Evolutionary conservation across 2,329 filamentous ascomycete genomes (phyloP).

Genomic region (Pseudopithomyces maydicus): DNA sequence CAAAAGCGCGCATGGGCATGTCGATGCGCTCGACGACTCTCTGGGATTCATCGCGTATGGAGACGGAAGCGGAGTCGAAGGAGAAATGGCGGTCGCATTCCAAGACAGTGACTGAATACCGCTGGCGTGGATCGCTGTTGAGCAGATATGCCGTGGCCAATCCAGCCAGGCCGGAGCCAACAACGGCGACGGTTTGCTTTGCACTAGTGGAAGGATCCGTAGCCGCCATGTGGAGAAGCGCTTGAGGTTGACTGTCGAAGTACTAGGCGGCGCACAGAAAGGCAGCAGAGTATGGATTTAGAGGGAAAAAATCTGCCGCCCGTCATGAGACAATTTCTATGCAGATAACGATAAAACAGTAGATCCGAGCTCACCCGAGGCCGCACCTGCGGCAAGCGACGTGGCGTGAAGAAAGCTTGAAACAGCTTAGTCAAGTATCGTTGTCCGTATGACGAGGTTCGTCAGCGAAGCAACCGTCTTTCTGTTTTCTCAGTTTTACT

Average conservation of each 20-base stretch:
- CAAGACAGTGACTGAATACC: constrained; percentile 52
- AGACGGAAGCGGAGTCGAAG: constrained; percentile 52
- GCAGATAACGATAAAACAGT: no score
- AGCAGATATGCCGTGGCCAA: constrained; percentile 54
- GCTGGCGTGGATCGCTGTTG: constrained; percentile 43
- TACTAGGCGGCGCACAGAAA: not conserved
- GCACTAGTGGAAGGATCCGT: not conserved
- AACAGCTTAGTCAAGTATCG: no score
- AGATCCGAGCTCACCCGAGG: no score
- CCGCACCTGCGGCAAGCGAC: no score
- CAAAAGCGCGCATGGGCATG: constrained; percentile 59
- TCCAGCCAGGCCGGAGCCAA: constrained; percentile 58
- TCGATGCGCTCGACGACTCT: constrained; percentile 47
- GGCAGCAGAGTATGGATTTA: no score
- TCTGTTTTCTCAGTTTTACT: no score
- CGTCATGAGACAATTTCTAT: no score
- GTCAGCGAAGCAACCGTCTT: no score
- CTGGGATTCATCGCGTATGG: constrained; percentile 35
- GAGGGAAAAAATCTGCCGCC: no score
- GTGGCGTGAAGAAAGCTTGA: no score
- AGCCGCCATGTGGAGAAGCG: not conserved
- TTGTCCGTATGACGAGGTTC: no score
- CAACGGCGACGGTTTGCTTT: constrained; percentile 45
- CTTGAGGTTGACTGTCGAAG: not conserved
- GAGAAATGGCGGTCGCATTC: constrained; percentile 52